These are phyloP conservation scores for Aspergillus quadrilineatus DNA, from an alignment of 2,329 filamentous ascomycete species.

Conservation along the genomic window DNA sequence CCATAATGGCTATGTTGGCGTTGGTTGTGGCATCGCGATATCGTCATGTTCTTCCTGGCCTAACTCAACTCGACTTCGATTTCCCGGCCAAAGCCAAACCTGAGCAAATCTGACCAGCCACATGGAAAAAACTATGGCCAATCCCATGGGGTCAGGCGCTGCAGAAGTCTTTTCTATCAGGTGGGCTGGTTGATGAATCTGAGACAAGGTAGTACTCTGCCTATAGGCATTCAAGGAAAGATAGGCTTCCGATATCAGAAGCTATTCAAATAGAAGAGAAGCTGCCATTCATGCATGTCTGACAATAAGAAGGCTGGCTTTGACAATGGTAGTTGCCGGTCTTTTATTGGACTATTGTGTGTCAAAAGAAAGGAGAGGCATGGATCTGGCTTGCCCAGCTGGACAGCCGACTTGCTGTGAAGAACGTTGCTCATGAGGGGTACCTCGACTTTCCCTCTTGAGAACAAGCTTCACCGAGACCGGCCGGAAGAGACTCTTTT, in stretches of 20 bases:
- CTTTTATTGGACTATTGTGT: not conserved
- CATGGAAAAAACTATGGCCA: not conserved
- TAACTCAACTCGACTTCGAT: not conserved
- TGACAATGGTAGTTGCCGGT: not conserved
- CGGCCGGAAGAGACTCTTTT: too few relatives aligned
- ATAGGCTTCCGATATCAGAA: not conserved
- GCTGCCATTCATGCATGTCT: not conserved
- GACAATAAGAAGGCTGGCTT: not conserved
- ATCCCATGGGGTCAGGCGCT: not conserved
- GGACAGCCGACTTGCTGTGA: too few relatives aligned
- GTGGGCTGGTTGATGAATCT: not conserved
- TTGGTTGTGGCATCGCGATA: not conserved
- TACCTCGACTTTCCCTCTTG: too few relatives aligned
- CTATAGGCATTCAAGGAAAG: not conserved
- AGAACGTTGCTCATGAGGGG: too few relatives aligned
- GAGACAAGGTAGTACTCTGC: not conserved
- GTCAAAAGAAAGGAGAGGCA: not conserved
- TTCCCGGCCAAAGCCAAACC: not conserved
- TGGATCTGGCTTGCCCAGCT: not conserved
- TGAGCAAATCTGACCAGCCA: not conserved
- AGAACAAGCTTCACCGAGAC: too few relatives aligned
- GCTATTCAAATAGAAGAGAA: not conserved
- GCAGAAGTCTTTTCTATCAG: not conserved
- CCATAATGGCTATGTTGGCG: not conserved
- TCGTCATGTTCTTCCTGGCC: not conserved